A percentile compares a stretch with the other conserved stretches of the same genome.
Conservation (phyloP, 1,284 basidiomycete species). For the Malassezia dermatis region DNA sequence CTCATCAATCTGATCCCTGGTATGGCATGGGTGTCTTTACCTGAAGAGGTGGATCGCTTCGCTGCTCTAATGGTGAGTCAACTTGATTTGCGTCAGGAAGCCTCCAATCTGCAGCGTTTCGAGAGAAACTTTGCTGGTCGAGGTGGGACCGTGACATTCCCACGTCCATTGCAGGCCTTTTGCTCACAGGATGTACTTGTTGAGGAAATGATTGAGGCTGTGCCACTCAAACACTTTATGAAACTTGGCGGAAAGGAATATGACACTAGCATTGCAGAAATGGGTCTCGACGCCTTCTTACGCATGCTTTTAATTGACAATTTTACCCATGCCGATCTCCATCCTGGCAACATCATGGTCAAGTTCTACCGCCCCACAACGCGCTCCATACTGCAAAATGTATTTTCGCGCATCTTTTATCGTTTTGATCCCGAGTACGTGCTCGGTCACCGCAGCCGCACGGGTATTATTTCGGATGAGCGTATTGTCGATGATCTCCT, state of each 20-base stretch:
- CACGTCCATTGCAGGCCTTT: slow-evolving; percentile 69
- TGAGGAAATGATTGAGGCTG: slow-evolving; percentile 84
- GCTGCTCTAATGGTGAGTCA: slow-evolving; percentile 96
- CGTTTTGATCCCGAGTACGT: slow-evolving; percentile 42
- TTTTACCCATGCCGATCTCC: slow-evolving; percentile 77
- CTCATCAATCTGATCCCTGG: slow-evolving; percentile 72
- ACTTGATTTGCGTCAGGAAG: slow-evolving; percentile 81
- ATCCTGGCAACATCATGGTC: slow-evolving; percentile 94
- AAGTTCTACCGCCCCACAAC: slow-evolving; percentile 73
- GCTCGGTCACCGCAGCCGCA: slow-evolving; percentile 7
- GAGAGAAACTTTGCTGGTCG: slow-evolving; percentile 69
- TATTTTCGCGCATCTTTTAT: slow-evolving; percentile 31
- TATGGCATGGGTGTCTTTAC: slow-evolving; percentile 91
- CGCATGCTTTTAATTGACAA: slow-evolving; percentile 98
- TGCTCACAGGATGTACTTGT: slow-evolving; percentile 71
- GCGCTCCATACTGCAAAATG: slow-evolving; percentile 31
- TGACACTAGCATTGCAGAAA: slow-evolving; percentile 77
- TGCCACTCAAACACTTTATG: slow-evolving; percentile 80
- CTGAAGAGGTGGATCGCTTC: slow-evolving; percentile 89
- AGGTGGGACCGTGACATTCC: slow-evolving; percentile 74
- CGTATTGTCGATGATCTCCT: slow-evolving; percentile 62
- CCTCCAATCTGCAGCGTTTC: slow-evolving; percentile 73
- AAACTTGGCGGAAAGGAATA: slow-evolving; percentile 72
- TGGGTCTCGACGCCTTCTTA: slow-evolving; percentile 89
- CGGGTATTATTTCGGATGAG: slow-evolving; percentile 25